Evolutionary conservation across 2,329 filamentous ascomycete genomes (phyloP).

Genomic region (Lecanoromycetidae sp.): DNA sequence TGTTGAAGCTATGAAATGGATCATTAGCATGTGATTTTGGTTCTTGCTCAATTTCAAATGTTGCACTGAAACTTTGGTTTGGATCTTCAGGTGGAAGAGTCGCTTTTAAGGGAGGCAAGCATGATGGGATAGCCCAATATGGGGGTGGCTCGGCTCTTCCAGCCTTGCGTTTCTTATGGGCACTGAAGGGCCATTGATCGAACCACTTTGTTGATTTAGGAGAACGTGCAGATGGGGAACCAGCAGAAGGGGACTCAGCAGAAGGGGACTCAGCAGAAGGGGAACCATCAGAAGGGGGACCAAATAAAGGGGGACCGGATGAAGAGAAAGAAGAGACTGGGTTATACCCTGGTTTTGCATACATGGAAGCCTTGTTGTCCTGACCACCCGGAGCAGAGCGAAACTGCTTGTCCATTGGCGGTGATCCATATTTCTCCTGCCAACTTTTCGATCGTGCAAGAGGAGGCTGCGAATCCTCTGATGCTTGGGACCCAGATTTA

Average conservation of each 20-base stretch:
- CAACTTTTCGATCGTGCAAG: constrained; percentile 14
- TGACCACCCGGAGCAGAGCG: constrained; percentile 1
- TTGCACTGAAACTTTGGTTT: background rate
- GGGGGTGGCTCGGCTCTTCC: background rate
- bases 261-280: no score
- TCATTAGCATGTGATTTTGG: constrained; percentile 6
- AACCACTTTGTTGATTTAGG: constrained; percentile 13
- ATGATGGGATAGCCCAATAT: constrained; percentile 13
- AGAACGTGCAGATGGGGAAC: constrained; percentile 9
- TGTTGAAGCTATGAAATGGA: constrained; percentile 12
- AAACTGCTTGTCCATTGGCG: constrained; percentile 4
- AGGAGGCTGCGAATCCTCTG: constrained; percentile 2
- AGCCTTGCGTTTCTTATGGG: constrained; percentile 3
- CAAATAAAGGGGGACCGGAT: background rate
- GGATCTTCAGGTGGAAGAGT: background rate
- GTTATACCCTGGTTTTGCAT: constrained; percentile 16
- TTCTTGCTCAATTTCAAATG: background rate
- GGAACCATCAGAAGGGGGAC: no score
- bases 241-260: constrained; percentile 7
- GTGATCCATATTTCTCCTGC: constrained; percentile 12
- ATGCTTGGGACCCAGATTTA: background rate
- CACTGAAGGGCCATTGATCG: constrained; percentile 10
- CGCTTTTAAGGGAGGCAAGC: constrained; percentile 3
- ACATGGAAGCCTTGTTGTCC: constrained; percentile 13
- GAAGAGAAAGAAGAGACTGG: constrained; percentile 11